Base-by-base conservation (phyloP, 768 basidiomycete genomes). In the Crepidotus variabilis region DNA sequence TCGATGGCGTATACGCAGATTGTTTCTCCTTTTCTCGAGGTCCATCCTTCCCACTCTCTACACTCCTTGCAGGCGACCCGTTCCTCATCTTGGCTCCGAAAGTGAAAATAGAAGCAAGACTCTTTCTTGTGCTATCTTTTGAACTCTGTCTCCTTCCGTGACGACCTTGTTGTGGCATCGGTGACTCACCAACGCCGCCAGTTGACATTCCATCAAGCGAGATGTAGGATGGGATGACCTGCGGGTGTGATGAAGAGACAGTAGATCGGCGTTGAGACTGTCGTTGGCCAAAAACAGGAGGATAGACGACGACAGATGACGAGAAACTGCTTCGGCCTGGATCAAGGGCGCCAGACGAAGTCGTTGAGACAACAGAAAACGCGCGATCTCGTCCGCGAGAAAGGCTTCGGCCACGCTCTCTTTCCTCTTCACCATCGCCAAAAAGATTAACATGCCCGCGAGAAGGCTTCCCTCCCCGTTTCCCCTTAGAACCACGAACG, bases 101-200 rank as follows among this genome's bases (percentile, higher is more conserved):
- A 6, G 75, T 71, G 61, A 86, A 82, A 50, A 85, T 71, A 65
- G 75, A 81, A 2, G 77, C 74, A 5, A 86, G 63, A 62, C 85
- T 86, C n/a, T 72, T 69, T 7, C 84, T 75, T 63, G 76, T 78
- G 28, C 55, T 43, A 47, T 71, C 66, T 61, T 67, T 67, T 48
- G 67, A 50, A 10, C 50, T 21, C n/a, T 43, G 57, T 45, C 43
- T 16, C 34, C 14, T 8, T 11, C 50, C 28, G 10, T 28, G 28
- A 14, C 18, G 22, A n/a, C 32, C 46, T 4, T 53, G 39, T 20
- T 60, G 73, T 10, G 71, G 81, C 49, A 69, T 69, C 3, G 89
- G 90, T 0, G 85, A 81, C 58, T 87, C 85, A 24, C 88, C 88
- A 20, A 90, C 78, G 22, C 84, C 87, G 28, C 84, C 86, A 4